These are phyloP conservation scores for Colletotrichum sp. DNA, from an alignment of 2,329 filamentous ascomycete species.

Conservation along the genomic window DNA sequence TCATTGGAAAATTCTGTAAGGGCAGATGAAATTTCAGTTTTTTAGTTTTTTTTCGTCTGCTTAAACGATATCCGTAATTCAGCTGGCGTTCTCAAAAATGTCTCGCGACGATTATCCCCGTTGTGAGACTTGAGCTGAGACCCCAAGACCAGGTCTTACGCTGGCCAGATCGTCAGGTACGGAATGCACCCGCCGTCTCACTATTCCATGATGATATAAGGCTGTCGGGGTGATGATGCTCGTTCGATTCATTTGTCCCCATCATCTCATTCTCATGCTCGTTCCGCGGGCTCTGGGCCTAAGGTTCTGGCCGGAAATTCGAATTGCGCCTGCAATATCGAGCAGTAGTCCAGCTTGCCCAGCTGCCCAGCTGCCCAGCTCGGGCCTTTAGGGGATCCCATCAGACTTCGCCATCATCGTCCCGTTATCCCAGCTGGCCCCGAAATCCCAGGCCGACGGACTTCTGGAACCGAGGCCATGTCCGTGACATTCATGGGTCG, in stretches of 20 bases:
- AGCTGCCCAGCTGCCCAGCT: not conserved
- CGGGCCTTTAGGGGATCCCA: not conserved
- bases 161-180: slow-evolving; percentile 22
- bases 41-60: not conserved
- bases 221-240: not conserved
- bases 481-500: not conserved
- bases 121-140: slow-evolving; percentile 5
- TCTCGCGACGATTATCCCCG: slow-evolving; percentile 15
- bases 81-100: not conserved
- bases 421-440: not conserved
- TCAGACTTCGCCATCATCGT: not conserved
- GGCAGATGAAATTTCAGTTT: not conserved
- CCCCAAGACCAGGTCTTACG: slow-evolving; percentile 1
- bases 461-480: slow-evolving; percentile 12
- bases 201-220: slow-evolving; percentile 15
- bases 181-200: slow-evolving; percentile 17
- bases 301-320: not conserved
- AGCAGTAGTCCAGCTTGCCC: not conserved
- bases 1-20: not conserved
- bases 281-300: not conserved
- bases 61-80: not conserved
- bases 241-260: not conserved
- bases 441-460: not conserved
- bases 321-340: not conserved
- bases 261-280: not conserved